Evolutionary conservation across 2,329 filamentous ascomycete species (phyloP), one percentile per base, ranked within the genome.

Genomic region (Aspergillus fijiensis): DNA sequence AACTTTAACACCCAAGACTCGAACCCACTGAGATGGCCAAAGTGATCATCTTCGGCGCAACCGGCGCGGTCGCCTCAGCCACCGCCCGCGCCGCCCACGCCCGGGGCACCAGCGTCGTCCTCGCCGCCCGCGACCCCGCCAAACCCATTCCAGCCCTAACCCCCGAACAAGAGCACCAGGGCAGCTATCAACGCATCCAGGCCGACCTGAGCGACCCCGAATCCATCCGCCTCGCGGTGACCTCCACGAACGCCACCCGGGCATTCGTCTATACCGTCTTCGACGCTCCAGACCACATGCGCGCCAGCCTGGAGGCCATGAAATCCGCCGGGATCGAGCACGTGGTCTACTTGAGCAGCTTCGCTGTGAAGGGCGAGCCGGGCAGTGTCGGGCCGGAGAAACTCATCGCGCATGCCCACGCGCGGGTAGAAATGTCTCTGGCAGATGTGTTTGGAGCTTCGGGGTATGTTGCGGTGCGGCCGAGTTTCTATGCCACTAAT

Each of bases 31-130:
- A 25, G 52, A 33, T 45, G 55, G 12, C 12, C 1, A 60, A 50
- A 2, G 72, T 79, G 12, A 78, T 84, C 57, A 69, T 84, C 56
- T 84, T 84, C 61, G 81, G 82, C 23, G 75, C 82, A 16, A 81
- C 82, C 11, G 82, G 82, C 50, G 66, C 66, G 9, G 76, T 83
- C 31, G 82, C 76, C 51, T 76, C 76, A 25, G 66, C 68, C 9
- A 71, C 75, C 3, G 81, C 81, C 5, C 70, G 63, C 14, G 70
- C 71, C 29, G 80, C 81, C 29, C 70, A 72, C 10, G 58, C 72
- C 33, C 72, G 69, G 33, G 80, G 80, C 16, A 77, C 77, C 35
- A 77, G 77, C 31, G 79, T 84, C 5, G 70, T 71, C 51, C 76
- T 85, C 2, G 81, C 79, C 1, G 79, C 84, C 77, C 77, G 82